Base-by-base conservation (phyloP, 2,329 filamentous ascomycete species). In the Kalmusia sp. region DNA sequence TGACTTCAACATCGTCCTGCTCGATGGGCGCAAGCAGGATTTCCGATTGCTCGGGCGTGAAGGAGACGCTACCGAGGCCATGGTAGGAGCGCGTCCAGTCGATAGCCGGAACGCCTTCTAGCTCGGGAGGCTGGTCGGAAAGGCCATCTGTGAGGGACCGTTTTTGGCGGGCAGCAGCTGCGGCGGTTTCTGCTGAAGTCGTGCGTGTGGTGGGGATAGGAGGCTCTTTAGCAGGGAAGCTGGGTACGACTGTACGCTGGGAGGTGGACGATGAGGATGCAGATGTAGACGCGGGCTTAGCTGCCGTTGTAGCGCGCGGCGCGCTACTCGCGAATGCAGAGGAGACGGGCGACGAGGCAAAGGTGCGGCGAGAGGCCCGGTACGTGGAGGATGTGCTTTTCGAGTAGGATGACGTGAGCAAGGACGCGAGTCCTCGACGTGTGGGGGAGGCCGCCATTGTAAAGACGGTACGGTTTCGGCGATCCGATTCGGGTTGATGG, bases 51-150 rank as follows among this genome's bases (percentile, higher is more conserved):
- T 92, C 88, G 39, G 85, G 78, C 3, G 86, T 80, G 74, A 96
- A 96, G 0, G 91, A 83, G 28, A 80, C 79, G 0, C 83, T 81
- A 30, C 87, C 89, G 15, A 96, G 84, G 11, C 91, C 91, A 73
- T 93, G 87, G 79, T 88, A 96, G 12, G 91, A 96, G 43, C 84
- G 86, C 17, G 88, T 86, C 93, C 93, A 96, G 81, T 96, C 89
- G 49, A 90, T 84, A 39, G 84, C 82, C 38, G 77, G 75, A 30
- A 77, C 76, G 45, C 82, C 79, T 57, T 79, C 72, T 17, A 82
- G 69, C 31, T 78, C 69, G 3, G 81, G 79, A 6, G 82, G 78
- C 51, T 83, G 80, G 54, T 79, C 77, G 27, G 48, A 50, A 2
- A 86, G 77, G 19, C 82, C 82, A 8, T 72, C 70, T 17, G 79